Conservation (phyloP, 805 yeast genomes). For the Metschnikowia koreensis region DNA sequence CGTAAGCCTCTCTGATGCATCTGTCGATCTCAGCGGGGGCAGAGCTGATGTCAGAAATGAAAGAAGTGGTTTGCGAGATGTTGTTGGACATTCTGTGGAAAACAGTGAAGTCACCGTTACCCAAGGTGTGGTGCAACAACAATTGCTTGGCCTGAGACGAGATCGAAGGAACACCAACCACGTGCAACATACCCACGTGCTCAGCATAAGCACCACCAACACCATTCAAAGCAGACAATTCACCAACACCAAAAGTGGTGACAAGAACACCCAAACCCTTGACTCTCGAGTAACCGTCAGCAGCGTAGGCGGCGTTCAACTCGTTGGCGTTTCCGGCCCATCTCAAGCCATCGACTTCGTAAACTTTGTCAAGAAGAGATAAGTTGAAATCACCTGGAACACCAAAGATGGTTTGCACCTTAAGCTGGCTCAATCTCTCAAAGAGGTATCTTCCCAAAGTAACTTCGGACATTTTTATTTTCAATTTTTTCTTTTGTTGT, state of each 20-base stretch:
- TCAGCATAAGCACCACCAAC: slow-evolving; percentile 88
- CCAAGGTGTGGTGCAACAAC: slow-evolving; percentile 78
- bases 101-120: slow-evolving; percentile 77
- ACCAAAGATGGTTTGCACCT: slow-evolving; percentile 71
- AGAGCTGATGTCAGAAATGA: slow-evolving; percentile 57
- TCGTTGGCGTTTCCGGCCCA: slow-evolving; percentile 94
- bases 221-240: slow-evolving; percentile 78
- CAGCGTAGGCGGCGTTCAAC: slow-evolving; percentile 84
- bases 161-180: slow-evolving; percentile 83
- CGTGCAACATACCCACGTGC: slow-evolving; percentile 80
- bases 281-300: slow-evolving; percentile 84
- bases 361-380: slow-evolving; percentile 66
- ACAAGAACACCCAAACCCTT: slow-evolving; percentile 72
- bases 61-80: slow-evolving; percentile 65
- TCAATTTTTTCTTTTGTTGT: slow-evolving; percentile 1
- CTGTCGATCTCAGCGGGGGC: slow-evolving; percentile 76
- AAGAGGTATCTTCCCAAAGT: slow-evolving; percentile 75
- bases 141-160: slow-evolving; percentile 70
- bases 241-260: slow-evolving; percentile 92
- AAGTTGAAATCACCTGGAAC: slow-evolving; percentile 83
- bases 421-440: slow-evolving; percentile 72
- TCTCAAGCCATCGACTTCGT: slow-evolving; percentile 70
- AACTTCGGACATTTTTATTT: slow-evolving; percentile 39
- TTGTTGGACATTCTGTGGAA: slow-evolving; percentile 76
- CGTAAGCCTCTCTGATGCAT: slow-evolving; percentile 67